Evolutionary conservation across 768 basidiomycete species (phyloP).

Genomic region (Leucogyrophana mollusca): DNA sequence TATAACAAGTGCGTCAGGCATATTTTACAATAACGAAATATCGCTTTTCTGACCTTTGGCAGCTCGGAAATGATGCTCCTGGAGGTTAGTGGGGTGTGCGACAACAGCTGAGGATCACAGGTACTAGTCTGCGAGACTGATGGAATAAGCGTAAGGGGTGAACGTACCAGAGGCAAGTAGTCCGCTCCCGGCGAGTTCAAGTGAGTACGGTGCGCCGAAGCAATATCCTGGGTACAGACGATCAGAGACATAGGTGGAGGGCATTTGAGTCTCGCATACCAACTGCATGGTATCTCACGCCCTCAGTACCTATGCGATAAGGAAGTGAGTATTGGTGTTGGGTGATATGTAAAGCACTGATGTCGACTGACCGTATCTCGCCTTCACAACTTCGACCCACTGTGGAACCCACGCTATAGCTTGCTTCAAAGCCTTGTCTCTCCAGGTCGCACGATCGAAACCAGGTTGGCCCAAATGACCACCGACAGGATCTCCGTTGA

Average conservation of each 20-base stretch:
- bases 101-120: constrained; percentile 41
- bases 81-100: constrained; percentile 53
- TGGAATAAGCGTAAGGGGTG: no score
- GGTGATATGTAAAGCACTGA: not conserved
- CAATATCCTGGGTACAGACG: constrained; percentile 45
- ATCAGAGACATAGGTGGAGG: not conserved
- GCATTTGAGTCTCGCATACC: constrained; percentile 31
- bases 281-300: constrained; percentile 43
- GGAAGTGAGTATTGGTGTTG: not conserved
- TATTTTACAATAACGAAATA: not conserved
- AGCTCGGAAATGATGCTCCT: constrained; percentile 45
- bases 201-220: constrained; percentile 53
- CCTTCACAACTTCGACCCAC: constrained; percentile 52
- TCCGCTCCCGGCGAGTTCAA: constrained; percentile 45
- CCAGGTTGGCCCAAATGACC: constrained; percentile 34
- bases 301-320: constrained; percentile 16
- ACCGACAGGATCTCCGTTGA: constrained; percentile 57
- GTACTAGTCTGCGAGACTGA: no score
- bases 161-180: constrained; percentile 49
- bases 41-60: constrained; percentile 39
- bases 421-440: constrained; percentile 28
- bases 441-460: constrained; percentile 44
- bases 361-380: constrained; percentile 42
- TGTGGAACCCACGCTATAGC: constrained; percentile 41
- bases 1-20: not conserved